Conservation (phyloP, 2,329 filamentous ascomycete species). For the Didymella sp. region DNA sequence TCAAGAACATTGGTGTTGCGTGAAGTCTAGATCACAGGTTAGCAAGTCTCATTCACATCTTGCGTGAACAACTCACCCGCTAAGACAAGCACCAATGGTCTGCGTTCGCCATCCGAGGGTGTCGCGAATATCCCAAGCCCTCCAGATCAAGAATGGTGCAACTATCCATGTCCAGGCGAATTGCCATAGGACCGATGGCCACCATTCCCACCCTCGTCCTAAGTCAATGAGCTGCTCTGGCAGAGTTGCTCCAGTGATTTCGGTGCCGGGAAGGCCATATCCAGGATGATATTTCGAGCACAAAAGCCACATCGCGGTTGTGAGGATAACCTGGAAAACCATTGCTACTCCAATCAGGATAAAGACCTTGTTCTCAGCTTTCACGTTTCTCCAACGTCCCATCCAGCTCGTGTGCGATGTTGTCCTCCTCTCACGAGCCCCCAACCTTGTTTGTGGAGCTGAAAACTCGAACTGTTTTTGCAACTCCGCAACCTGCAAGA, state of each 20-base stretch:
- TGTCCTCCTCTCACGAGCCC: conserved; percentile 1
- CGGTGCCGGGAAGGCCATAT: conserved; percentile 25
- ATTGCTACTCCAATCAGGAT: conserved; percentile 12
- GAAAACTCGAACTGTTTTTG: conserved; percentile 22
- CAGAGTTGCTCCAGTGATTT: conserved; percentile 21
- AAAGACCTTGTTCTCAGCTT: conserved; percentile 12
- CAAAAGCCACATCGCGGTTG: conserved; percentile 22
- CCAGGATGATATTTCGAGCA: conserved; percentile 30
- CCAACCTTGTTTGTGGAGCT: not conserved
- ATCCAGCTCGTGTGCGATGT: conserved; percentile 7
- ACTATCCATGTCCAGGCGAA: conserved; percentile 31
- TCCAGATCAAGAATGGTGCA: conserved; percentile 26
- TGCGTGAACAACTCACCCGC: conserved; percentile 15
- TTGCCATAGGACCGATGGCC: conserved; percentile 29
- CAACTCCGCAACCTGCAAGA: conserved; percentile 24
- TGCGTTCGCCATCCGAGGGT: conserved; percentile 30
- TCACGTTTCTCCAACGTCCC: not conserved
- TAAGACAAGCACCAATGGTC: conserved; percentile 27
- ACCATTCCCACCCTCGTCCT: conserved; percentile 33
- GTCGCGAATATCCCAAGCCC: conserved; percentile 24
- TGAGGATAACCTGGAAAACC: conserved; percentile 11
- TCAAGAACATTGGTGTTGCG: conserved; percentile 31
- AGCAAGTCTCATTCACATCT: not conserved
- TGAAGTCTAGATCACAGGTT: conserved; percentile 20
- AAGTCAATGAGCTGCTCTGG: conserved; percentile 26